phyloP scores from a whole-genome alignment of 352 stramenopile genomes.

The Thalassiosira sp. region DNA sequence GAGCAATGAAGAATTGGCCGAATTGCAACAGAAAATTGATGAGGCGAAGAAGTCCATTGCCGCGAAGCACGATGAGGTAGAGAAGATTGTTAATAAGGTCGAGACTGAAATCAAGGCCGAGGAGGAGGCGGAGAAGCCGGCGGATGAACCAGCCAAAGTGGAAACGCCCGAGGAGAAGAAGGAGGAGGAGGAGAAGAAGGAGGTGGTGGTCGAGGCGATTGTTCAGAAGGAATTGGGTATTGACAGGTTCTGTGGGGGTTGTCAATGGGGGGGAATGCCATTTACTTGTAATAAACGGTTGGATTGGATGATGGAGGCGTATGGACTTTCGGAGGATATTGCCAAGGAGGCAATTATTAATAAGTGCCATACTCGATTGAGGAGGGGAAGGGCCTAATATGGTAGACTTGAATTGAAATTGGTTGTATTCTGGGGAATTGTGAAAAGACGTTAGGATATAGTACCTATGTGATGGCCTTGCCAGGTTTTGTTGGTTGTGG shows the following conservation, averaged over 20 bases:
- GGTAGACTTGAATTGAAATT: no score
- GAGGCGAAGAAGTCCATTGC: neutral
- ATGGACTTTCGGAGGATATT: constrained; percentile 15
- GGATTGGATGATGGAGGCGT: constrained; percentile 11
- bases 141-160: neutral
- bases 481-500: no score
- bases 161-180: constrained; percentile 3
- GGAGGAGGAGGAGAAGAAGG: constrained; percentile 14
- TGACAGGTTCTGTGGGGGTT: constrained; percentile 30
- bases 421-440: no score
- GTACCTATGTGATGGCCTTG: no score
- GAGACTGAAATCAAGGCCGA: constrained; percentile 11
- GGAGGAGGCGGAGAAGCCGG: constrained; percentile 10
- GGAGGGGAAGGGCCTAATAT: no score
- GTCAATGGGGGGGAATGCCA: constrained; percentile 3
- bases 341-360: constrained; percentile 12
- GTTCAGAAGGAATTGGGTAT: constrained; percentile 37
- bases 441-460: no score
- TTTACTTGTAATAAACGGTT: constrained; percentile 10
- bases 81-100: constrained; percentile 14
- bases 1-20: constrained; percentile 1
- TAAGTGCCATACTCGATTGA: no score
- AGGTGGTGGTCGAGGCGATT: constrained; percentile 29
- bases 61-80: constrained; percentile 1
- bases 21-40: constrained; percentile 16